Evolutionary conservation across 2,329 filamentous ascomycete species (phyloP).

Genomic region (Lasiodiplodia hormozganensis): DNA sequence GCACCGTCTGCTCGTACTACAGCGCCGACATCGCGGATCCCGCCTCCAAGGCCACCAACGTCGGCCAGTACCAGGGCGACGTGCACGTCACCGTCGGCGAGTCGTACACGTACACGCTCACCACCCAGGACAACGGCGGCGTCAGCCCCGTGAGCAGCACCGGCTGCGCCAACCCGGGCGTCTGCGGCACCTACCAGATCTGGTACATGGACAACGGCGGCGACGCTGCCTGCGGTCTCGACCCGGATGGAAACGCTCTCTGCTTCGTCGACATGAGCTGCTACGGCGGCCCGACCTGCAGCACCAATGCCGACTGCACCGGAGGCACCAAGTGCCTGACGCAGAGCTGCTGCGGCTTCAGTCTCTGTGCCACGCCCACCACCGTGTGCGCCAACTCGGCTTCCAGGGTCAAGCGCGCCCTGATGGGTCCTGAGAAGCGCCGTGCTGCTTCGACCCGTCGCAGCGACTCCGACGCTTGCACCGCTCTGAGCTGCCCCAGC

Average conservation of each 20-base stretch:
- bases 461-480: not conserved
- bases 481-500: not conserved
- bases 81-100: not conserved
- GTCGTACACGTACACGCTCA: conserved; percentile 1
- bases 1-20: conserved; percentile 6
- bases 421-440: not conserved
- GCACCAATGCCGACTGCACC: not conserved
- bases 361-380: not conserved
- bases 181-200: not conserved
- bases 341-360: not conserved
- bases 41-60: not conserved
- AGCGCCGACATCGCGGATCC: not conserved
- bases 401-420: not conserved
- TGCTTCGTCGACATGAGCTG: not conserved
- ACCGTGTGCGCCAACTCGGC: not conserved
- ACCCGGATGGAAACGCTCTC: not conserved
- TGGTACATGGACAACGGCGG: not conserved
- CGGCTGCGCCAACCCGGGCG: not conserved
- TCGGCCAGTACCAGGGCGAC: not conserved
- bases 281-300: not conserved
- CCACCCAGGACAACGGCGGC: not conserved
- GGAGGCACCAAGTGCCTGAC: not conserved
- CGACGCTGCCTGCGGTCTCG: not conserved
- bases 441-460: not conserved
- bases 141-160: not conserved